These are phyloP conservation scores for Nicotiana sylvestris DNA, from an alignment of 257 asterid genomes.

Conservation along the genomic window DNA sequence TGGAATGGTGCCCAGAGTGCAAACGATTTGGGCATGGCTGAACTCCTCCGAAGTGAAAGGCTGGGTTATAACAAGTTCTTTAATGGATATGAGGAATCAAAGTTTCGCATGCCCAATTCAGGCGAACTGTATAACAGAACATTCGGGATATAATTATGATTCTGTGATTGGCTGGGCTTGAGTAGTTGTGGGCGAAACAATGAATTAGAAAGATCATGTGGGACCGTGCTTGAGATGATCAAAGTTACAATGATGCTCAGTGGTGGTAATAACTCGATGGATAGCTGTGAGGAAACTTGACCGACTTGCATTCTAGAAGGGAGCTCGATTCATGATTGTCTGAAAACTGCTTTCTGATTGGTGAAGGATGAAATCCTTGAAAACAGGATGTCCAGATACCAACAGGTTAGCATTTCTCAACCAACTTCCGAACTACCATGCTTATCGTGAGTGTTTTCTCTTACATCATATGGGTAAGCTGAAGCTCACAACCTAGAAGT, in stretches of 20 bases:
- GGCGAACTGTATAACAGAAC: constrained; percentile 64
- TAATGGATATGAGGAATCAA: constrained; percentile 72
- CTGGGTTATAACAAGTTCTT: constrained; percentile 52
- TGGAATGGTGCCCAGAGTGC: constrained; percentile 69
- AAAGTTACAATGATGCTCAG: not conserved
- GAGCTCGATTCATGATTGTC: constrained; percentile 19
- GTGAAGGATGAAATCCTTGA: constrained; percentile 61
- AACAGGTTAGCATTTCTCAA: constrained; percentile 30
- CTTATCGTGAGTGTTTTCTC: not conserved
- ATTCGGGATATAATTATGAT: constrained; percentile 56
- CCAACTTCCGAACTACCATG: not conserved
- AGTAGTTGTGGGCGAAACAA: constrained; percentile 10
- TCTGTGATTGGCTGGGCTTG: constrained; percentile 16
- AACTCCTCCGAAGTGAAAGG: constrained; percentile 62
- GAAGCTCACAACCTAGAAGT: not conserved
- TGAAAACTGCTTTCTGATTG: constrained; percentile 52
- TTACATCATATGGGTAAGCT: not conserved
- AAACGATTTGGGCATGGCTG: constrained; percentile 62
- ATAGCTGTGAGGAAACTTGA: constrained; percentile 12
- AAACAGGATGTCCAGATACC: constrained; percentile 52
- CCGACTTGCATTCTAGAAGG: constrained; percentile 7
- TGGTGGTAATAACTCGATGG: constrained; percentile 9
- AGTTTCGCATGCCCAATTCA: constrained; percentile 61
- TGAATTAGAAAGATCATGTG: constrained; percentile 25
- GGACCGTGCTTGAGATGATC: constrained; percentile 18